These are phyloP conservation scores for Fonsecaea nubica DNA, from an alignment of 2,329 filamentous ascomycete species.

Conservation along the genomic window DNA sequence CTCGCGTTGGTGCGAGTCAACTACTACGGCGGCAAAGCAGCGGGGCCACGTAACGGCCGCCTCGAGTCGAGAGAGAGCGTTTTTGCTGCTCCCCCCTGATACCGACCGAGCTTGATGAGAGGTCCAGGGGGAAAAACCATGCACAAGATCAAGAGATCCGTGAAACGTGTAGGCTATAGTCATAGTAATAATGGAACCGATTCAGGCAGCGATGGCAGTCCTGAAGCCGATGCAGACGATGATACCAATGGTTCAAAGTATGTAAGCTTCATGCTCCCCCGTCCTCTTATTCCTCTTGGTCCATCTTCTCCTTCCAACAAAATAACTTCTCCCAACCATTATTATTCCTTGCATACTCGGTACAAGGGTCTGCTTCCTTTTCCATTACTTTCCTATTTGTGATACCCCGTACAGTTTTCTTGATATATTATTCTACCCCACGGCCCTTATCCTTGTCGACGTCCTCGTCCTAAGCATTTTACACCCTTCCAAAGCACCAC, in stretches of 20 bases:
- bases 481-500: not conserved
- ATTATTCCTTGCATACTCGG: too few species aligned
- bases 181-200: conserved; percentile 4
- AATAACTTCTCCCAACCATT: not conserved
- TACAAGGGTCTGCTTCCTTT: not conserved
- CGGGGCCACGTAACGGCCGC: conserved; percentile 13
- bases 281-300: too few species aligned
- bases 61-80: conserved; percentile 12
- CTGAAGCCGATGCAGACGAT: not conserved
- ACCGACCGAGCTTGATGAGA: not conserved
- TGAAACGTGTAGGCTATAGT: conserved; percentile 13
- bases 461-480: not conserved
- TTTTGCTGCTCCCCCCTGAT: not conserved
- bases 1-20: not conserved
- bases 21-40: not conserved
- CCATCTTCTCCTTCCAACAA: not conserved
- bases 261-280: conserved; percentile 13
- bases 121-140: not conserved
- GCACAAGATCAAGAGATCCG: conserved; percentile 43
- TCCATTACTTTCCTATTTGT: conserved; percentile 11
- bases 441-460: not conserved
- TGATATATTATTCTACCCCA: not conserved
- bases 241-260: conserved; percentile 13
- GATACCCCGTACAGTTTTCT: conserved; percentile 17
- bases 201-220: conserved; percentile 3